Percentiles rank a stretch among this genome's conserved stretches.
Conservation (phyloP, 2,329 filamentous ascomycete species). For the Cephalotrichum gorgonifer region DNA sequence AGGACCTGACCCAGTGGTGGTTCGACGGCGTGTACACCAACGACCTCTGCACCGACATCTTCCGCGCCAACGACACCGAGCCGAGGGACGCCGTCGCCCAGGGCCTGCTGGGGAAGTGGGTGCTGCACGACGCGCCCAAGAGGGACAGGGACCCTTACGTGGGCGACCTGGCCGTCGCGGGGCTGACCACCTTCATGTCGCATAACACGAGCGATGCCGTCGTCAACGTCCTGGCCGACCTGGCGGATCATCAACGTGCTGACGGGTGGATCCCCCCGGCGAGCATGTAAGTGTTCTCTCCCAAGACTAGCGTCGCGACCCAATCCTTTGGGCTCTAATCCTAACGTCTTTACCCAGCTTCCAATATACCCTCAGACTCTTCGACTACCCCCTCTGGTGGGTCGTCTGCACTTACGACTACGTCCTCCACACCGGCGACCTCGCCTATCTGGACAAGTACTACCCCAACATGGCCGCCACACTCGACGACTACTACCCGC, state of each 20-base stretch:
- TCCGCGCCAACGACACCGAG: slow-evolving; percentile 36
- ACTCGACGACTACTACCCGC: slow-evolving; percentile 35
- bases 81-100: slow-evolving; percentile 31
- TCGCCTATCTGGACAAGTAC: slow-evolving; percentile 26
- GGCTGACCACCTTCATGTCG: slow-evolving; percentile 35
- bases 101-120: slow-evolving; percentile 31
- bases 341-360: slow-evolving; percentile 9
- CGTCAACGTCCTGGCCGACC: slow-evolving; percentile 36
- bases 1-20: slow-evolving; percentile 38
- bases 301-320: no score
- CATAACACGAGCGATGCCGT: slow-evolving; percentile 29
- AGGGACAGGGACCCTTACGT: slow-evolving; percentile 42
- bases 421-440: slow-evolving; percentile 38
- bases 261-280: slow-evolving; percentile 45
- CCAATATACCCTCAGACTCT: slow-evolving; percentile 32
- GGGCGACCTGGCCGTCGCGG: slow-evolving; percentile 38
- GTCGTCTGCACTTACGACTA: slow-evolving; percentile 35
- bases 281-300: slow-evolving; percentile 30
- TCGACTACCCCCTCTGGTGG: slow-evolving; percentile 45
- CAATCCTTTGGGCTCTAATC: no score
- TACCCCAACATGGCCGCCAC: slow-evolving; percentile 28
- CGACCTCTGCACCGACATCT: slow-evolving; percentile 35
- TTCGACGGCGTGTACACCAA: slow-evolving; percentile 42
- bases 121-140: slow-evolving; percentile 40
- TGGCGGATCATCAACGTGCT: slow-evolving; percentile 34